phyloP scores from a whole-genome alignment of 169 alveolate species.

The Cryptosporidium xiaoi region DNA sequence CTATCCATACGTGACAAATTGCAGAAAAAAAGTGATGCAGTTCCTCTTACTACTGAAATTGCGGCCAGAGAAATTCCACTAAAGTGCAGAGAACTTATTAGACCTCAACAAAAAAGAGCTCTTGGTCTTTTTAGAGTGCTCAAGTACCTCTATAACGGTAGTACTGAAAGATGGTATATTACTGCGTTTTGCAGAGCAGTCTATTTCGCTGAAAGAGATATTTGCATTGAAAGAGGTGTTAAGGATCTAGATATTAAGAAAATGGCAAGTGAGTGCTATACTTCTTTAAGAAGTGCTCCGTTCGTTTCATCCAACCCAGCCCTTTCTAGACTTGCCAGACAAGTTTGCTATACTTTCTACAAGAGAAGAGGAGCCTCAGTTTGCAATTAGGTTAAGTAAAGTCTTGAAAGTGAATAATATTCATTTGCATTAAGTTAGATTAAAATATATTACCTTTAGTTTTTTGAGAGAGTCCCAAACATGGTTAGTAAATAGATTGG shows the following conservation, averaged over 20 bases:
- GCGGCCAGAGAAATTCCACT: constrained; percentile 15
- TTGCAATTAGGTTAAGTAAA: background rate
- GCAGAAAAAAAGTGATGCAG: background rate
- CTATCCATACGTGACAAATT: background rate
- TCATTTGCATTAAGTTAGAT: too few species aligned
- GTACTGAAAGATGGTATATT: constrained; percentile 25
- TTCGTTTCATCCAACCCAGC: constrained; percentile 4
- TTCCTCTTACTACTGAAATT: constrained; percentile 16
- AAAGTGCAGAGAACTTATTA: constrained; percentile 28
- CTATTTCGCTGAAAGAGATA: constrained; percentile 52
- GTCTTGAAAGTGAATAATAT: too few species aligned
- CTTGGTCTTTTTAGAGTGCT: constrained; percentile 48
- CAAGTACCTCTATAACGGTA: constrained; percentile 42
- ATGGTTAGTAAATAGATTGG: too few species aligned
- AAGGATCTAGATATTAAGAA: constrained; percentile 20
- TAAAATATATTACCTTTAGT: too few species aligned
- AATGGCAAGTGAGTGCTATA: constrained; percentile 36
- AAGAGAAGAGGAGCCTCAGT: constrained; percentile 42
- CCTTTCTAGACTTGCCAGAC: constrained; percentile 13
- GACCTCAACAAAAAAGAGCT: constrained; percentile 52
- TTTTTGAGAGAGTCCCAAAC: too few species aligned
- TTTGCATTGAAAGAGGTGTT: constrained; percentile 1
- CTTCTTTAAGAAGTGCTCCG: constrained; percentile 1
- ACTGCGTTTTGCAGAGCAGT: constrained; percentile 74
- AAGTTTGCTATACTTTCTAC: constrained; percentile 46